These are phyloP conservation scores for Clarireedia homoeocarpa DNA, from an alignment of 2,329 filamentous ascomycete genomes.

Conservation along the genomic window DNA sequence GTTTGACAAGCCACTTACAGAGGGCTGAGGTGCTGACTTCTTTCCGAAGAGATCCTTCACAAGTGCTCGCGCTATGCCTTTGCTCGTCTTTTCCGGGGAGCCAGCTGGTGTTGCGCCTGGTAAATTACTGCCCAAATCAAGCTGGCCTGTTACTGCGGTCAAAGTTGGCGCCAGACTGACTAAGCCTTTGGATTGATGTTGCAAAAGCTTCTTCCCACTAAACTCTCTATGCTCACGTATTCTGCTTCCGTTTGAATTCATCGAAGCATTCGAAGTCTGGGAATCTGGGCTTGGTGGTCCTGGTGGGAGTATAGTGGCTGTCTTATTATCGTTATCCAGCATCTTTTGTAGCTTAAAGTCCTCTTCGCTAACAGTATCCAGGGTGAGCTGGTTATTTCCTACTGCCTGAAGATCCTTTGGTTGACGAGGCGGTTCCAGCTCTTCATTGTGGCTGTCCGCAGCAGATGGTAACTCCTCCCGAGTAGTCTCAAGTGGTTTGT, in stretches of 20 bases:
- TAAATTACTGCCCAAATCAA: conserved; percentile 14
- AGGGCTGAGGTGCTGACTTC: conserved; percentile 13
- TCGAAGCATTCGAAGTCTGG: conserved; percentile 8
- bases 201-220: conserved; percentile 12
- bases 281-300: conserved; percentile 1
- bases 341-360: conserved; percentile 5
- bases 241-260: not conserved
- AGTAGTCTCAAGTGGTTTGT: conserved; percentile 7
- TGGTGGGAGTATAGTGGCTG: not conserved
- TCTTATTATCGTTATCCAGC: conserved; percentile 5
- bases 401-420: not conserved
- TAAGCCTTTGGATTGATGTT: conserved; percentile 18
- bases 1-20: conserved; percentile 5
- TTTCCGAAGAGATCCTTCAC: conserved; percentile 25
- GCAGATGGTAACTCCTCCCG: not conserved
- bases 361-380: not conserved
- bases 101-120: not conserved
- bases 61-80: conserved; percentile 18
- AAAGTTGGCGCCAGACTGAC: conserved; percentile 23
- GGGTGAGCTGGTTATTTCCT: not conserved
- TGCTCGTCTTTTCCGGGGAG: not conserved
- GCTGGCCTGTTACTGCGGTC: conserved; percentile 19
- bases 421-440: not conserved
- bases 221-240: conserved; percentile 3
- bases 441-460: not conserved